Evolutionary conservation across 768 basidiomycete genomes (phyloP).

Genomic region (Chiua virens): DNA sequence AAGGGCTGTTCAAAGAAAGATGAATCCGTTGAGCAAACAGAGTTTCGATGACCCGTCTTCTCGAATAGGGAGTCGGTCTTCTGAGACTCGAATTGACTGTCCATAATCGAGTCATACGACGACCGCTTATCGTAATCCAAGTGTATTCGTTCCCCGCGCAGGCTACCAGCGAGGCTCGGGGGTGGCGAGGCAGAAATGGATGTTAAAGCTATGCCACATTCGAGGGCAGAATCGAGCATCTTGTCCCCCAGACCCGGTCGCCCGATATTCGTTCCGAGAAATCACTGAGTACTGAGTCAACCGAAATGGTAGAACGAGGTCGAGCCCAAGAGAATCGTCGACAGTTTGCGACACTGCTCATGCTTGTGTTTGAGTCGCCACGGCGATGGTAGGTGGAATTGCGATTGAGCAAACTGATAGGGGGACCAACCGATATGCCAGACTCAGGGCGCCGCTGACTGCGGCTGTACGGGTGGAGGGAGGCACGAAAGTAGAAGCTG

Average conservation of each 20-base stretch:
- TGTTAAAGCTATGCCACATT: slow-evolving; percentile 53
- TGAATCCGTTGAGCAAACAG: slow-evolving; percentile 52
- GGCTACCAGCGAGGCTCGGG: slow-evolving; percentile 35
- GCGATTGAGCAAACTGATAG: slow-evolving; percentile 72
- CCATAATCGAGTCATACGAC: slow-evolving; percentile 69
- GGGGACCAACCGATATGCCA: slow-evolving; percentile 59
- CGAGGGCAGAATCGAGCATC: slow-evolving; percentile 70
- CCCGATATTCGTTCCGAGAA: slow-evolving; percentile 55
- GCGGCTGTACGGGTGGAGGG: slow-evolving; percentile 39
- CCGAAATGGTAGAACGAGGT: slow-evolving; percentile 55
- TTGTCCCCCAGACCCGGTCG: slow-evolving; percentile 83
- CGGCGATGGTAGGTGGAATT: slow-evolving; percentile 53
- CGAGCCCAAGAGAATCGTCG: slow-evolving; percentile 60
- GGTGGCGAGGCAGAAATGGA: slow-evolving; percentile 69
- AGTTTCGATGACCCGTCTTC: slow-evolving; percentile 52
- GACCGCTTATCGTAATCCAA: slow-evolving; percentile 32
- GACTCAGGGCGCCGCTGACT: slow-evolving; percentile 67
- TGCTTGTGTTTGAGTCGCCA: slow-evolving; percentile 59
- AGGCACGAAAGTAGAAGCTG: slow-evolving; percentile 64
- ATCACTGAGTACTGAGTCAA: slow-evolving; percentile 68
- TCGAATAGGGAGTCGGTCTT: slow-evolving; percentile 59
- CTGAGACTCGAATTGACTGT: slow-evolving; percentile 44
- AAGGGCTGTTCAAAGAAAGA: slow-evolving; percentile 55
- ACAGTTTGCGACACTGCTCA: slow-evolving; percentile 55
- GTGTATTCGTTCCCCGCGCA: slow-evolving; percentile 9